phyloP scores from a whole-genome alignment of 2,329 filamentous ascomycete species.

The Colletotrichum agaves region DNA sequence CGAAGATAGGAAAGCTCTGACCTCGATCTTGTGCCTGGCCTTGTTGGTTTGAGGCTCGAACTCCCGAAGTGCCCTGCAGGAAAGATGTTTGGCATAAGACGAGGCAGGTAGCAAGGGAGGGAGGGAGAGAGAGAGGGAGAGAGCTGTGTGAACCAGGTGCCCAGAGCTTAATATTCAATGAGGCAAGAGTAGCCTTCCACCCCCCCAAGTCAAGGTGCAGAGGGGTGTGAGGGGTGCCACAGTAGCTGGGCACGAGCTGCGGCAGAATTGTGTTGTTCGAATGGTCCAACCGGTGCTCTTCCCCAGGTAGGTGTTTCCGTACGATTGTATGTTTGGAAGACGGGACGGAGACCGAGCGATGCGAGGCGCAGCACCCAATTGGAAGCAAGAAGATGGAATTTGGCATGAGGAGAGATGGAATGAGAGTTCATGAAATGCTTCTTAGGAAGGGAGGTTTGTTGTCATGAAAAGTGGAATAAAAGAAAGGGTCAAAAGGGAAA shows the following conservation, averaged over 20 bases:
- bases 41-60: constrained; percentile 2
- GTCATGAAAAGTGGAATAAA: too few species aligned
- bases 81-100: constrained; percentile 6
- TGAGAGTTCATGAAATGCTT: background rate
- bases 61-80: constrained; percentile 14
- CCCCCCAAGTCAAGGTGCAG: too few species aligned
- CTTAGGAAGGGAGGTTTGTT: background rate
- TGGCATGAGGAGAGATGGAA: background rate
- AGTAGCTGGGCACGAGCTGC: background rate
- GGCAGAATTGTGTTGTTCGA: background rate
- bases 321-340: constrained; percentile 25
- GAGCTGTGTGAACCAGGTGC: too few species aligned
- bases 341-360: constrained; percentile 32
- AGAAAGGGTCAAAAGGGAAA: background rate
- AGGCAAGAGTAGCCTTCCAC: too few species aligned
- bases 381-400: background rate
- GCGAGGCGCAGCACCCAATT: constrained; percentile 31
- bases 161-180: background rate
- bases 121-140: background rate
- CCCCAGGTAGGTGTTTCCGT: constrained; percentile 14
- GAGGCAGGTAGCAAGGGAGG: background rate
- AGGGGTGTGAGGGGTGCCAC: background rate
- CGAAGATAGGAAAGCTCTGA: constrained; percentile 2
- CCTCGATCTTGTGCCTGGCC: constrained; percentile 5
- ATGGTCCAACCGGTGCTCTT: constrained; percentile 2